These are phyloP conservation scores for Craspedostauros australis DNA, from an alignment of 108 stramenopile species.

Conservation along the genomic window DNA sequence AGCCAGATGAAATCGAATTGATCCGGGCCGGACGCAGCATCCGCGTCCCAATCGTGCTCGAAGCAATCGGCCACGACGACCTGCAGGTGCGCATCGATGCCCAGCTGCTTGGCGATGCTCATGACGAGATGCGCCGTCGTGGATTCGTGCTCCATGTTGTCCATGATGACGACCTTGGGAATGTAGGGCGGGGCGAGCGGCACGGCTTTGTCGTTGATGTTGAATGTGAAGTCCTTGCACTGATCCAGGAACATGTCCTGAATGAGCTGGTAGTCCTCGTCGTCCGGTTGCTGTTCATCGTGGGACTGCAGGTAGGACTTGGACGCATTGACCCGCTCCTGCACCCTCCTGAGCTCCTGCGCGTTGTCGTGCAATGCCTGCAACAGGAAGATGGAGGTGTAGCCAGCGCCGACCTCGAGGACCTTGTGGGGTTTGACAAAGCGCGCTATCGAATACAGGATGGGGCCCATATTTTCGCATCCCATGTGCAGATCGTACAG, in stretches of 20 bases:
- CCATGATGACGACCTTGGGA: conserved; percentile 7
- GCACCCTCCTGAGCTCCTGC: not conserved
- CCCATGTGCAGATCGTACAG: conserved; percentile 19
- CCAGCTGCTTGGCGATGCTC: no score
- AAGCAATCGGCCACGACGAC: no score
- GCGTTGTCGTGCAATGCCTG: conserved; percentile 10
- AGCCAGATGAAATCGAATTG: no score
- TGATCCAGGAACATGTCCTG: not conserved
- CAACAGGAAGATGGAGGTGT: conserved; percentile 8
- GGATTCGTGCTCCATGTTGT: conserved; percentile 16
- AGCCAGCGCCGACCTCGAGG: conserved; percentile 13
- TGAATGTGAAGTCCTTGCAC: no score
- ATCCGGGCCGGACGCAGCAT: no score
- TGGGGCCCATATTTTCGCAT: conserved; percentile 17
- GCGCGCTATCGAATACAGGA: conserved; percentile 9
- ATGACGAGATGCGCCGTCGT: conserved; percentile 20
- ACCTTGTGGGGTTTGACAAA: conserved; percentile 4
- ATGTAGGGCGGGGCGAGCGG: no score
- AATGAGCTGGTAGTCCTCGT: not conserved
- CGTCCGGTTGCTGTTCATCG: no score
- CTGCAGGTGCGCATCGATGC: no score
- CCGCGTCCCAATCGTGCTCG: no score
- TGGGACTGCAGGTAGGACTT: no score
- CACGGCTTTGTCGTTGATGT: no score
- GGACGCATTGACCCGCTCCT: no score